phyloP scores from a whole-genome alignment of 1,284 basidiomycete genomes.

The Mycosarcoma maydis region DNA sequence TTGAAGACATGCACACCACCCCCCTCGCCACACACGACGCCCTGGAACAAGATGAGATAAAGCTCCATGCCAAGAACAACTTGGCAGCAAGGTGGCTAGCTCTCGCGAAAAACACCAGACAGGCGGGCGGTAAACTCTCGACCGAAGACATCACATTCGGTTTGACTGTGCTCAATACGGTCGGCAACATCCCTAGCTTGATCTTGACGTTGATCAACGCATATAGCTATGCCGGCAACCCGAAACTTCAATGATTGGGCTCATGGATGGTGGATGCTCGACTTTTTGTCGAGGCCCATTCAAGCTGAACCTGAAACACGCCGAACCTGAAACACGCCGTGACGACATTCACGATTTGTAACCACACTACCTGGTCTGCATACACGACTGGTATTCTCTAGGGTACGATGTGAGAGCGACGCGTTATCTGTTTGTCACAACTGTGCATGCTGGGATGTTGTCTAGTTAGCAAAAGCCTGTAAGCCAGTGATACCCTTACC shows the following conservation, averaged over 20 bases:
- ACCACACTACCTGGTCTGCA: too few relatives aligned
- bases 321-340: too few relatives aligned
- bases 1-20: neutral
- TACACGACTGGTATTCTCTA: too few relatives aligned
- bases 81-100: neutral
- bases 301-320: too few relatives aligned
- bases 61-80: neutral
- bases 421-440: too few relatives aligned
- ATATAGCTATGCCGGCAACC: conserved; percentile 29
- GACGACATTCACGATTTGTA: too few relatives aligned
- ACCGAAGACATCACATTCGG: conserved; percentile 34
- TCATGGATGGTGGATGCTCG: too few relatives aligned
- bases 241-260: too few relatives aligned
- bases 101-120: neutral
- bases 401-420: too few relatives aligned
- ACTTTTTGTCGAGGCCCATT: too few relatives aligned
- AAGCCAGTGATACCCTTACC: conserved; percentile 90
- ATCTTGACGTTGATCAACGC: conserved; percentile 28
- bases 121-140: neutral
- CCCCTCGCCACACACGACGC: neutral
- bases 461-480: conserved; percentile 74
- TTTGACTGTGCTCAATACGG: conserved; percentile 33
- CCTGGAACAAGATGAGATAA: neutral
- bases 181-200: conserved; percentile 35
- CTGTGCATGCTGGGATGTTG: too few relatives aligned